Base-by-base conservation (phyloP, 148 eudicot species). In the Oxyria digyna region DNA sequence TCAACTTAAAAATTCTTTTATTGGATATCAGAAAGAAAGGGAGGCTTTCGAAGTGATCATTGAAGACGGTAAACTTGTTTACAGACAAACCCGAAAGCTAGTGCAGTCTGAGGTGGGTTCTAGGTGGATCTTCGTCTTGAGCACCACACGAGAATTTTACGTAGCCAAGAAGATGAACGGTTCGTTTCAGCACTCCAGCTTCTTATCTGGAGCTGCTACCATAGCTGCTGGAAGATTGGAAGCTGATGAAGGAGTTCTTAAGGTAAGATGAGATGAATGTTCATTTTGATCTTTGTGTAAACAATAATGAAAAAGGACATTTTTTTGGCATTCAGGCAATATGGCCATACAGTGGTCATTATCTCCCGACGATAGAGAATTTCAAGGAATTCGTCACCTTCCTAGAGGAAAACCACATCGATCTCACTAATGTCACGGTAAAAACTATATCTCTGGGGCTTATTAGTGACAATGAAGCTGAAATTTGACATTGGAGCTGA, bases 271-370 rank as follows among this genome's bases (percentile, higher is more conserved):
- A 63, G 40, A 33, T 18, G 42, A 32, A 33, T 26, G 17, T 14
- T 1, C 42, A 11, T 63, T 1, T 14, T 32, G 23, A 4, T 18
- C 9, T 33, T 63, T 42, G 35, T 32, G 21, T 38, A 1, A 0
- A 38, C 9, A 7, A 63, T 37, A 11, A 6, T 1, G 14, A 9
- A n/a, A 65, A 35, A 35, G 38, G 3, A 20, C 35, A 20, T 6
- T 6, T 35, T 65, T 33, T 18, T 4, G 8, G 15, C 18, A 40
- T 35, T 55, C 86, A 91, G 96, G 93, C 88, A 69, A 75, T 92
- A 55, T 89, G 97, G 97, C 97, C 97, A 27, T 89, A 89, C 72
- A 92, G 97, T 21, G 97, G 97, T 26, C 97, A 92, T 75, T 92
- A 92, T 68, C 91, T 72, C 73, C 97, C 97, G 4, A 92, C 97